These are phyloP conservation scores for Trichophyton benhamiae DNA, from an alignment of 2,329 filamentous ascomycete species.

Conservation along the genomic window DNA sequence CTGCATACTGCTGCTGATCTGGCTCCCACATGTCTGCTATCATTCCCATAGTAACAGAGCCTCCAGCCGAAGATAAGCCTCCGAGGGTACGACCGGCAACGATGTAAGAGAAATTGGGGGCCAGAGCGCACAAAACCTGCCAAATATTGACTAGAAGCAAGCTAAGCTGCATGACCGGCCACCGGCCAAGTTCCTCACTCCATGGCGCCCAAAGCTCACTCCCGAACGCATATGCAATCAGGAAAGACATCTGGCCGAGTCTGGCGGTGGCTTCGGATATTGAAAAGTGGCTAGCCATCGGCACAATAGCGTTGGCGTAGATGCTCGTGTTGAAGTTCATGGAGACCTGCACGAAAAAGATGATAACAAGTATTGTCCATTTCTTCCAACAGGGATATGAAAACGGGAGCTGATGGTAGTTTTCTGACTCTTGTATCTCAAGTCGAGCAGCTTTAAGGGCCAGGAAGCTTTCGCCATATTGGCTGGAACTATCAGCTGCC, in stretches of 20 bases:
- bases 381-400: slow-evolving; percentile 51
- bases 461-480: background rate
- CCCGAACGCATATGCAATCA: slow-evolving; percentile 68
- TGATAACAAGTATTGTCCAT: slow-evolving; percentile 55
- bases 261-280: slow-evolving; percentile 57
- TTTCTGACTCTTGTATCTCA: slow-evolving; percentile 42
- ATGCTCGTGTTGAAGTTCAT: slow-evolving; percentile 69
- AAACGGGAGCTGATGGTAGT: slow-evolving; percentile 54
- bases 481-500: background rate
- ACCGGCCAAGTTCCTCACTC: slow-evolving; percentile 69
- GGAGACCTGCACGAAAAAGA: slow-evolving; percentile 58
- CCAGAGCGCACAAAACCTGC: slow-evolving; percentile 58
- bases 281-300: slow-evolving; percentile 52
- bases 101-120: slow-evolving; percentile 57
- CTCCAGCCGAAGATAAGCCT: slow-evolving; percentile 51
- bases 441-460: background rate
- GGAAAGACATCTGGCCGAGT: slow-evolving; percentile 61
- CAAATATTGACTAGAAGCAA: slow-evolving; percentile 65
- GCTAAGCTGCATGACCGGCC: slow-evolving; percentile 60
- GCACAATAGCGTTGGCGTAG: slow-evolving; percentile 54
- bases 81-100: slow-evolving; percentile 56
- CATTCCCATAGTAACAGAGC: slow-evolving; percentile 53
- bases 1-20: slow-evolving; percentile 46
- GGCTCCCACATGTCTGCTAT: slow-evolving; percentile 51
- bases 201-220: slow-evolving; percentile 81